phyloP scores from a whole-genome alignment of 257 asterid species.

The Nicotiana tabacum region DNA sequence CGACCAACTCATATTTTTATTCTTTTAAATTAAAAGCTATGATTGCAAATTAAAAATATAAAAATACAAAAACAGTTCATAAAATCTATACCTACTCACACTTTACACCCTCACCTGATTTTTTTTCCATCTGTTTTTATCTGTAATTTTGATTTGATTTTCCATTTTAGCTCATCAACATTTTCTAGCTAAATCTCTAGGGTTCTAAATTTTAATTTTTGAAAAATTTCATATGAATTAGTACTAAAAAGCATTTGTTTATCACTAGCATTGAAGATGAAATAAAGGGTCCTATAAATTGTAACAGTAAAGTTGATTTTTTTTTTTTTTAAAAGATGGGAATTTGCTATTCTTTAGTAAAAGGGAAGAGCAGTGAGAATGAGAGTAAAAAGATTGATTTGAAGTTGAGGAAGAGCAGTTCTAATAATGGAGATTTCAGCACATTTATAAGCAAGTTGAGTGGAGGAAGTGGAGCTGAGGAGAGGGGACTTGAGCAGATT shows the following conservation, averaged over 20 bases:
- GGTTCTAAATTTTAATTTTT: too few relatives aligned
- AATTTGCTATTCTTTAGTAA: constrained; percentile 68
- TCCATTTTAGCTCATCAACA: too few relatives aligned
- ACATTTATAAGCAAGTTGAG: constrained; percentile 56
- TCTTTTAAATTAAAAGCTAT: neutral
- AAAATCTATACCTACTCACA: neutral
- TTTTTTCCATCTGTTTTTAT: neutral
- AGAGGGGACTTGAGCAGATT: constrained; percentile 65
- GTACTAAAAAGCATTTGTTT: too few relatives aligned
- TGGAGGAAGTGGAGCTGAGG: constrained; percentile 76
- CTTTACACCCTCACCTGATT: neutral
- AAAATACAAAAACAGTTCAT: neutral
- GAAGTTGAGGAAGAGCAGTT: constrained; percentile 43
- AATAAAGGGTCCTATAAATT: neutral
- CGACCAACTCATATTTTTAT: neutral
- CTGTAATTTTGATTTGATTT: neutral
- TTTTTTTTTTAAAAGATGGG: constrained; percentile 49
- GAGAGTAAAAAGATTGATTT: constrained; percentile 28
- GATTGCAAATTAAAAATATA: neutral
- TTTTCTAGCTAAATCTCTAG: too few relatives aligned
- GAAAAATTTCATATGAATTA: too few relatives aligned
- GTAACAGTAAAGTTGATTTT: neutral
- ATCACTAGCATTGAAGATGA: too few relatives aligned
- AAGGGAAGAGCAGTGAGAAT: constrained; percentile 32
- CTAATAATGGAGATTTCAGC: constrained; percentile 56